Percentiles rank a stretch among this genome's conserved stretches.
Evolutionary conservation across 805 yeast species (phyloP).

Genomic region (Candida mattraensis): DNA sequence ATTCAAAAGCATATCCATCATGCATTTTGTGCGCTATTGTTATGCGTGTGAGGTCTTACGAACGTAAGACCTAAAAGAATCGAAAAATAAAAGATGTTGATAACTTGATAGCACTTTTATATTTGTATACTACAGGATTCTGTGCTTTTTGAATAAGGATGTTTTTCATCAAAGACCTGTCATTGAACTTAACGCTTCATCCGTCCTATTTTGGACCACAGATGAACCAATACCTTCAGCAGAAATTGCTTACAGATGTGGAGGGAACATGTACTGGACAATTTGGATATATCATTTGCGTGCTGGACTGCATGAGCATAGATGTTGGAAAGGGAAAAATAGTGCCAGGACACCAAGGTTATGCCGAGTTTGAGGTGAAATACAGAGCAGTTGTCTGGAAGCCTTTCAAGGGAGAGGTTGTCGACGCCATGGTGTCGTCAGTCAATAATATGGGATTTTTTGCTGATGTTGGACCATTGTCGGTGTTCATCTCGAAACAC

Average conservation of each 20-base stretch:
- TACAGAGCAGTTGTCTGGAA: constrained; percentile 97
- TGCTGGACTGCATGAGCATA: constrained; percentile 88
- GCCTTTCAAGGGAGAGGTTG: constrained; percentile 98
- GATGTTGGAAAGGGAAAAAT: constrained; percentile 95
- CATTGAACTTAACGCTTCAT: constrained; percentile 88
- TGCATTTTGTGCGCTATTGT: too few species aligned
- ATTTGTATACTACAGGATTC: too few species aligned
- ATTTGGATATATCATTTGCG: constrained; percentile 96
- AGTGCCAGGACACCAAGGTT: constrained; percentile 80
- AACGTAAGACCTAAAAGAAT: too few species aligned
- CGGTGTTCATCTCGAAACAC: constrained; percentile 93
- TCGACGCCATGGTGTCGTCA: constrained; percentile 92
- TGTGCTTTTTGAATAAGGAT: too few species aligned
- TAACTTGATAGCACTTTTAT: too few species aligned
- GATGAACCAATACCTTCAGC: constrained; percentile 90
- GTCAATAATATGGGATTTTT: constrained; percentile 95
- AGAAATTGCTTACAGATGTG: constrained; percentile 89
- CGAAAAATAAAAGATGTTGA: too few species aligned
- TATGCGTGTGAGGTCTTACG: too few species aligned
- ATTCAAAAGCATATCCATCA: too few species aligned
- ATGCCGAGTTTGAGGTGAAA: constrained; percentile 94
- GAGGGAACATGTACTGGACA: constrained; percentile 99
- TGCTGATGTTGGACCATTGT: constrained; percentile 96
- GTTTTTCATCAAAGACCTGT: constrained; percentile 70
- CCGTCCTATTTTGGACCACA: constrained; percentile 98